Conservation (phyloP, 2,329 filamentous ascomycete species). For the Pezicula rhizophila region DNA sequence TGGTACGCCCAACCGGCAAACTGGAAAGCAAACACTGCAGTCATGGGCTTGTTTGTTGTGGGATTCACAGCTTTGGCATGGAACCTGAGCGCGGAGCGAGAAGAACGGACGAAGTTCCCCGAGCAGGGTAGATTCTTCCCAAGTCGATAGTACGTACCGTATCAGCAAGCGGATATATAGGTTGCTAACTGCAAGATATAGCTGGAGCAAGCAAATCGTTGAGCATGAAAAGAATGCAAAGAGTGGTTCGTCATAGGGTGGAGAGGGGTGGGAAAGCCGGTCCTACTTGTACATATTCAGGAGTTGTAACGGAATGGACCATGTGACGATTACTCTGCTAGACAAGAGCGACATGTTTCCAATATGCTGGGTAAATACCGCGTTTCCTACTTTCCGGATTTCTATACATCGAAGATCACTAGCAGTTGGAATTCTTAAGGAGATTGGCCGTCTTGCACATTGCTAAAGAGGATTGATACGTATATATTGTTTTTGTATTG, state of each 20-base stretch:
- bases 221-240: constrained; percentile 55
- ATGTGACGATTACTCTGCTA: background rate
- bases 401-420: too few species aligned
- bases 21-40: constrained; percentile 87
- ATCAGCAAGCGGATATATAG: background rate
- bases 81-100: constrained; percentile 68
- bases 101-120: constrained; percentile 69
- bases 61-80: constrained; percentile 64
- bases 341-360: too few species aligned
- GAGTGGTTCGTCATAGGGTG: constrained; percentile 10
- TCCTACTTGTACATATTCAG: constrained; percentile 23
- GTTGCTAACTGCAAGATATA: constrained; percentile 30
- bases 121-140: constrained; percentile 74
- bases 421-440: too few species aligned
- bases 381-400: too few species aligned
- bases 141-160: constrained; percentile 66
- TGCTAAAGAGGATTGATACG: background rate
- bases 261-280: background rate
- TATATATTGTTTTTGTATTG: background rate
- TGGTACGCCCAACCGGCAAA: constrained; percentile 95
- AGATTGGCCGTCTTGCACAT: too few species aligned
- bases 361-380: too few species aligned
- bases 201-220: constrained; percentile 67
- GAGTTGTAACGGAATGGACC: constrained; percentile 16
- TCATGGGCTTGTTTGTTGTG: constrained; percentile 63